Percentiles rank a stretch among this genome's conserved stretches.
Conservation (phyloP, 345 rosid genomes). For the Eucalyptus curtisii region DNA sequence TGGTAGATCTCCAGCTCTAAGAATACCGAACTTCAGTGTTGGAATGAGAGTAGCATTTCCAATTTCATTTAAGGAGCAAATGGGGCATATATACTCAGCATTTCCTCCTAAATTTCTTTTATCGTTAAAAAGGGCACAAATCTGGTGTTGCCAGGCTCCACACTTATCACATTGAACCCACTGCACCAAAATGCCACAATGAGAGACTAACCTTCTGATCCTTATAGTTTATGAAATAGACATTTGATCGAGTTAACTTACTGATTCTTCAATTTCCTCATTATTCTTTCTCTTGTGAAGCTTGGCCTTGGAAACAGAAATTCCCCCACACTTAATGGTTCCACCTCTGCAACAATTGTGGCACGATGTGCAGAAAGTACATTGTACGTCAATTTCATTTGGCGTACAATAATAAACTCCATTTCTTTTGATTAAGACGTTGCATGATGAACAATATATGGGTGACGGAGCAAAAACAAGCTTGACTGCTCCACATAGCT, state of each 20-base stretch:
- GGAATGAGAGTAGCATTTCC: conserved; percentile 63
- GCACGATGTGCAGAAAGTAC: conserved; percentile 72
- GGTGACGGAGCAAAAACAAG: conserved; percentile 90
- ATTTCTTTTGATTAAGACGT: conserved; percentile 71
- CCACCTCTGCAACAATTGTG: conserved; percentile 78
- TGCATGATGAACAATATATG: conserved; percentile 77
- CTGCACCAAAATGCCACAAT: conserved; percentile 25
- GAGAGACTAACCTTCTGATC: background rate
- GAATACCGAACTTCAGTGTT: conserved; percentile 65
- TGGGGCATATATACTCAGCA: conserved; percentile 93
- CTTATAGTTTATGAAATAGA: background rate
- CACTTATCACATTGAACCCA: conserved; percentile 99
- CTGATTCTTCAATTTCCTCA: conserved; percentile 94
- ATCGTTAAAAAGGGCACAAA: conserved; percentile 88
- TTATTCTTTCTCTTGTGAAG: conserved; percentile 85
- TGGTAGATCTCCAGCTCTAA: conserved; percentile 86
- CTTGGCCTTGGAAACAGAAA: conserved; percentile 40
- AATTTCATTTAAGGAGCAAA: conserved; percentile 66
- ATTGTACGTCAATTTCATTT: conserved; percentile 62
- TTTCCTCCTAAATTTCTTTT: conserved; percentile 83
- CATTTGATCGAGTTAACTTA: conserved; percentile 4
- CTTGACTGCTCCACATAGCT: conserved; percentile 81
- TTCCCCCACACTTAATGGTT: conserved; percentile 46
- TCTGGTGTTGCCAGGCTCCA: conserved; percentile 96
- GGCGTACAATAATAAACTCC: conserved; percentile 56